A percentile compares a stretch with the other conserved stretches of the same genome.
Conservation (phyloP, 164 flowering plant species). For the Chloranthus sessilifolius region DNA sequence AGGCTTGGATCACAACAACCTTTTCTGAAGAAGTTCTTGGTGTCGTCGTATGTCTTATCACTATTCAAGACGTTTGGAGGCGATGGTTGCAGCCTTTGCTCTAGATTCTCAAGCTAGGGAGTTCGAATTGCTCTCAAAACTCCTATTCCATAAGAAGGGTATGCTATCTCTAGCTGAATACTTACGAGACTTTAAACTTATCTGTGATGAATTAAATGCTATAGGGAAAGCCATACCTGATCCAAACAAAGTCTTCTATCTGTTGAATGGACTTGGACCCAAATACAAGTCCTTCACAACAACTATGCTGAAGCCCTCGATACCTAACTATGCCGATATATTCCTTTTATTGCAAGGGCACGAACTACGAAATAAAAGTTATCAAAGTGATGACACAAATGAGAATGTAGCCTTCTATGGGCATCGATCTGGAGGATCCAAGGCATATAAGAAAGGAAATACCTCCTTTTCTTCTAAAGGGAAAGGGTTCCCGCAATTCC, state of each 20-base stretch:
- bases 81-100: conserved; percentile 9
- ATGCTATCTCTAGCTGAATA: conserved; percentile 1
- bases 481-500: too few species aligned
- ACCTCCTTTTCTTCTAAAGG: too few species aligned
- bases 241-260: conserved; percentile 1
- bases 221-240: conserved; percentile 7
- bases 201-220: conserved; percentile 13
- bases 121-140: conserved; percentile 9
- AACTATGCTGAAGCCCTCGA: conserved; percentile 3
- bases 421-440: not conserved
- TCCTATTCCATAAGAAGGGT: not conserved
- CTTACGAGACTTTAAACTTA: not conserved
- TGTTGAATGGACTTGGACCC: not conserved
- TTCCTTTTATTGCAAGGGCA: not conserved
- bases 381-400: not conserved
- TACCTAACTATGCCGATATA: not conserved
- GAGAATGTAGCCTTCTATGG: not conserved
- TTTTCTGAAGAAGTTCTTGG: conserved; percentile 17
- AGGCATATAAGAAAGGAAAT: too few species aligned
- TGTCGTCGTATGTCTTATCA: conserved; percentile 6
- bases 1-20: conserved; percentile 14
- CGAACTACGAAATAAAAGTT: too few species aligned
- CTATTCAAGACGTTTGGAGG: conserved; percentile 8
- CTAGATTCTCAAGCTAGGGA: conserved; percentile 13
- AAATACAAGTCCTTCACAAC: conserved; percentile 1